Base-by-base conservation (phyloP, 1,284 basidiomycete genomes). In the Pascua sp. region DNA sequence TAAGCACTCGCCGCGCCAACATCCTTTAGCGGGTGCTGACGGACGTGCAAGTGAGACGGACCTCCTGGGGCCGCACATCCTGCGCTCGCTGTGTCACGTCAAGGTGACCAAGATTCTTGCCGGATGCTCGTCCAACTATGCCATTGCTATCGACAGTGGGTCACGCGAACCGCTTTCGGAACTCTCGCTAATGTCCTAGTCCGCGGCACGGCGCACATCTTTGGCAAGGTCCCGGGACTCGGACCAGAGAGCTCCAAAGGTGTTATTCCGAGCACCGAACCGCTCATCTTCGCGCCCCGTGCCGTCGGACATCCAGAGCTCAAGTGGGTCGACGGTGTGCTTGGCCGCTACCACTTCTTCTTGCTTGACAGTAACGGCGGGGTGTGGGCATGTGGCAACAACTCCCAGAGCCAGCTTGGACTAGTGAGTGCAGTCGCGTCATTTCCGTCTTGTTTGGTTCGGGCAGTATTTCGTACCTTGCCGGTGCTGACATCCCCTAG, bases 21-120 rank as follows among this genome's bases (percentile, higher is more conserved):
- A 32, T 32, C 24, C 24, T 32, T 7, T 32, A 7, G 24, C 24
- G 3, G 24, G 24, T 32, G 24, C 24, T 32, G 24, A 32, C 24
- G 7, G n/a, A 32, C 7, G 24, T 32, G 3, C 32, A 62, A 64
- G 73, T 24, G 45, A 50, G n/a, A 43, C 53, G 39, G 91, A 96
- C 79, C 82, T 97, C 5, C 82, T 86, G 47, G 83, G 87, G 72
- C 91, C 93, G 0, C 85, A 92, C 73, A 91, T 95, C 68, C 82
- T 96, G 42, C 89, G 94, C 53, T 89, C 90, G 0, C 80, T 97
- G 32, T 83, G 85, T 71, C 91, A 94, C 69, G 81, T 95, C 77
- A 84, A 86, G 69, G 81, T 83, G 18, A 77, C 79, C 15, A 87
- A 88, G 24, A 77, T 92, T 49, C 85, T 91, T 70, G 82, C 88